A percentile compares a stretch with the other conserved stretches of the same genome.
These are phyloP conservation scores for Closterium sp. DNA, from an alignment of 139 green algal genomes.

Conservation along the genomic window DNA sequence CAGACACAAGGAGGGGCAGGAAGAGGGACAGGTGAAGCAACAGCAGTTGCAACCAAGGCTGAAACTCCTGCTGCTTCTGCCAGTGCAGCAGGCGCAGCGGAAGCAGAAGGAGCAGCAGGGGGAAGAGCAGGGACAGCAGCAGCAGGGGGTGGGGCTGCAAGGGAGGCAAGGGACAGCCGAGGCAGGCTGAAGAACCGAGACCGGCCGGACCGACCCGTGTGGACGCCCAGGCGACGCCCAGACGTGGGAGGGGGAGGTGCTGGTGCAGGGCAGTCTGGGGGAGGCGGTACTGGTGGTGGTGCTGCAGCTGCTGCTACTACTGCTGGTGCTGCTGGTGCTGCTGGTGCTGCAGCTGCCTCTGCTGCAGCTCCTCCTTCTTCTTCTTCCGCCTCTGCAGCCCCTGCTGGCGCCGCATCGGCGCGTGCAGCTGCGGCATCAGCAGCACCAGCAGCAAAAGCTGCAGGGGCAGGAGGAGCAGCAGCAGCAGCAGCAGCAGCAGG, in stretches of 20 bases:
- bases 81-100: not conserved
- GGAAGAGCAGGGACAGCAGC: not conserved
- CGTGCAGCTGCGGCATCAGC: not conserved
- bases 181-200: slow-evolving; percentile 39
- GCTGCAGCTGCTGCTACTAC: not conserved
- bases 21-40: not conserved
- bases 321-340: not conserved
- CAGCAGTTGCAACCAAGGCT: not conserved
- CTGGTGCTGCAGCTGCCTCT: not conserved
- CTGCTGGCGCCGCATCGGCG: not conserved
- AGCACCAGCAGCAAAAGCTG: not conserved
- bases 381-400: not conserved
- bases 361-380: not conserved
- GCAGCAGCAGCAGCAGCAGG: too few relatives aligned
- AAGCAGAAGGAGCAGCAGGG: not conserved
- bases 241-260: not conserved
- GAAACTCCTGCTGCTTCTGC: not conserved
- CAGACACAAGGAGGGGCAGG: not conserved
- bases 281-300: not conserved
- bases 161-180: not conserved
- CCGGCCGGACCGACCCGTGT: slow-evolving; percentile 36
- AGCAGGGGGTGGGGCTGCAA: not conserved
- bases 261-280: not conserved
- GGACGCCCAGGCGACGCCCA: slow-evolving; percentile 12
- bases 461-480: too few relatives aligned